Evolutionary conservation across 768 basidiomycete species (phyloP).

Genomic region (Lactarius vividus): DNA sequence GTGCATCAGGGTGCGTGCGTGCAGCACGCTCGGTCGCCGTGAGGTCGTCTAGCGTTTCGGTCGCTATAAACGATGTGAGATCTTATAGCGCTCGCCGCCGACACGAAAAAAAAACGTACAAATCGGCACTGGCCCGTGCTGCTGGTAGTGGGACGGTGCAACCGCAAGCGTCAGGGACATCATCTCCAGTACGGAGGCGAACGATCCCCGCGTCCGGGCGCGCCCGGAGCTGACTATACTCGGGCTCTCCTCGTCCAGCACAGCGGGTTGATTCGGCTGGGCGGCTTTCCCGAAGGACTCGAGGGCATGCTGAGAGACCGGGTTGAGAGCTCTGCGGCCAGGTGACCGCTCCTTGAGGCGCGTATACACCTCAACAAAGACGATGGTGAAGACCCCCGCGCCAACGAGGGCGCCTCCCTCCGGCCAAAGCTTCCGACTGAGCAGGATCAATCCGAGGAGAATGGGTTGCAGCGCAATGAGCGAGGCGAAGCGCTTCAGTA

Average conservation of each 20-base stretch:
- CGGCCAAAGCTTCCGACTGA: constrained; percentile 66
- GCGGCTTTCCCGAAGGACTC: constrained; percentile 51
- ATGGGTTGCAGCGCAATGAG: constrained; percentile 70
- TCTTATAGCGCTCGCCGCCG: not conserved
- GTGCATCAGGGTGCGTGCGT: constrained; percentile 73
- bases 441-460: constrained; percentile 67
- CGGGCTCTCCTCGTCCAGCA: constrained; percentile 49
- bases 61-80: constrained; percentile 40
- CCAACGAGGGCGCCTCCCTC: constrained; percentile 66
- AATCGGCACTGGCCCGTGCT: constrained; percentile 62
- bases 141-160: constrained; percentile 55
- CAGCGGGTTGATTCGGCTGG: constrained; percentile 36
- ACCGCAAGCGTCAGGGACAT: constrained; percentile 78
- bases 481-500: constrained; percentile 70
- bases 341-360: constrained; percentile 48
- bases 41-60: constrained; percentile 78
- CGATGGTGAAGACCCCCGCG: constrained; percentile 49
- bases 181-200: constrained; percentile 82
- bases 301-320: constrained; percentile 57
- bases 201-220: constrained; percentile 59
- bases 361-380: constrained; percentile 62
- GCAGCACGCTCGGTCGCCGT: constrained; percentile 76
- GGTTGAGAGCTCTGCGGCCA: constrained; percentile 48
- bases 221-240: constrained; percentile 45
- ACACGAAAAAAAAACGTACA: constrained; percentile 43